These are phyloP conservation scores for Cladosporium velox DNA, from an alignment of 2,329 filamentous ascomycete species.

Conservation along the genomic window DNA sequence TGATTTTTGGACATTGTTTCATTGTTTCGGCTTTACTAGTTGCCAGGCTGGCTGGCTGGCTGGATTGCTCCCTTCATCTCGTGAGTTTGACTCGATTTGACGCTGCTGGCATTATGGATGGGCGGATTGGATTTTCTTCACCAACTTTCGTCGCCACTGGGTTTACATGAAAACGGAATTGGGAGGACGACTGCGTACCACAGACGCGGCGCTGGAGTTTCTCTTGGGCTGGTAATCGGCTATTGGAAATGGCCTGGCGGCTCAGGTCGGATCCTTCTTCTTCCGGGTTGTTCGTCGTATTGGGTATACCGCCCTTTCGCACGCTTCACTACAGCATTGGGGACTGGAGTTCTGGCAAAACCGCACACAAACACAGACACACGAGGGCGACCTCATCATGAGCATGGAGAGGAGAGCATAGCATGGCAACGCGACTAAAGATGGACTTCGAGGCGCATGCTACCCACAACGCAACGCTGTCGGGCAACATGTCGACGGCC, in stretches of 20 bases:
- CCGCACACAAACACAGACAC: neutral
- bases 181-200: neutral
- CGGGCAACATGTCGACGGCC: neutral
- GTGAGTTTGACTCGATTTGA: neutral
- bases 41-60: neutral
- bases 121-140: neutral
- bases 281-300: neutral
- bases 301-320: neutral
- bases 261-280: too few species aligned
- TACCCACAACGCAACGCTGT: neutral
- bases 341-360: neutral
- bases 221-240: neutral
- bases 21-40: too few species aligned
- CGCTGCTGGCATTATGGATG: neutral
- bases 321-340: neutral
- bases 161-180: neutral
- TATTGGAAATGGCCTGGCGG: too few species aligned
- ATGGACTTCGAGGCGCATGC: neutral
- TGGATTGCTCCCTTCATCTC: neutral
- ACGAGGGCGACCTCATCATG: constrained; percentile 3
- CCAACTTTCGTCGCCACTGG: neutral
- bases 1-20: constrained; percentile 33
- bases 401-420: neutral
- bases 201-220: neutral
- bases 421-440: neutral